Base-by-base conservation (phyloP, 768 basidiomycete genomes). In the Amanita muscaria region DNA sequence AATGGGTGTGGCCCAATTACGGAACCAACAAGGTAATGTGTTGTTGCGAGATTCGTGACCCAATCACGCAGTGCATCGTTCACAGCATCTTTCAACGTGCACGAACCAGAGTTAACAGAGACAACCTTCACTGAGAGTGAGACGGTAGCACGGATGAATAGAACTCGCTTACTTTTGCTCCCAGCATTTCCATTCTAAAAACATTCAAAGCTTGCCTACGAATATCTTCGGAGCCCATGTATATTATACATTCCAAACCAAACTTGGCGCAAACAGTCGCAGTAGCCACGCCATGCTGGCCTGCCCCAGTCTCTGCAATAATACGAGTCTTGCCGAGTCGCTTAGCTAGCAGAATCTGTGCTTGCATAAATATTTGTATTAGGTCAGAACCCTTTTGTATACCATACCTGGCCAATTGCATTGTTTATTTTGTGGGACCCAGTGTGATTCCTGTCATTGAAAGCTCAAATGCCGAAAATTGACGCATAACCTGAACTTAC, bases 401-500 rank as follows among this genome's bases (percentile, higher is more conserved):
- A 22, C 21, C 37, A 36, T 23, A 80, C 85, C 73, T 94, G 93
- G 27, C 96, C 96, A 48, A 99, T 84, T 18, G 94, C 94, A 61
- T 99, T 99, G 66, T 98, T 98, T 59, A 99, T 98, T 64, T 98
- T 99, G 65, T 99, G 96, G 8, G 93, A 97, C 12, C 96, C 96
- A 0, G 96, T 98, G 60, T 98, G 94, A 61, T 99, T 99, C 48
- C 87, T 89, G 47, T 14, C 31, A 31, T n/a, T 8, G 6, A 29
- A 33, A 44, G 40, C 46, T 49, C 53, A 38, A 44, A 29, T 25
- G 40, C 36, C 19, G 5, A 21, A 21, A 21, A 6, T 27, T 29
- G 34, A 38, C 11, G 30, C 16, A 31, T 19, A 16, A 30, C 2
- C 18, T 19, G 35, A 15, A 60, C 83, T 50, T 51, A 85, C 84